Conservation (phyloP, 108 stramenopile genomes). For the Epithemia pelagica region DNA sequence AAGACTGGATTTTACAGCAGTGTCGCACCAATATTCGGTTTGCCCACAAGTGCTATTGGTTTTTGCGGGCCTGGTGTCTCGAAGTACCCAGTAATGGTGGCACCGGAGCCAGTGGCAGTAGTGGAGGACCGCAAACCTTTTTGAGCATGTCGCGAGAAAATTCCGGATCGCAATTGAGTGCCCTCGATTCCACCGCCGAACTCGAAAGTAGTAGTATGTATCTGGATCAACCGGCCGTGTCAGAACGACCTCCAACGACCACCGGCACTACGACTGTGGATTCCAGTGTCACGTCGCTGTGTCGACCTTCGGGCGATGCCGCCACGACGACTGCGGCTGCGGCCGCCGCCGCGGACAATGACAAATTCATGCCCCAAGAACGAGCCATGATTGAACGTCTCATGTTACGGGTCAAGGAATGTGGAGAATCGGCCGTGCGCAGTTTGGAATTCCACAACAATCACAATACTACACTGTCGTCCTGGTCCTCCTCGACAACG, state of each 20-base stretch:
- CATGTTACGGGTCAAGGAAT: slow-evolving; percentile 49
- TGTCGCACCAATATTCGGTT: slow-evolving; percentile 65
- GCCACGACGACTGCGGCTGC: not conserved
- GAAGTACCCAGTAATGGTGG: slow-evolving; percentile 18
- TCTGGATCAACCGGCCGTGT: slow-evolving; percentile 11
- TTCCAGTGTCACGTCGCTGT: not conserved
- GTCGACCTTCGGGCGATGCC: not conserved
- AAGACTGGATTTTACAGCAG: slow-evolving; percentile 74
- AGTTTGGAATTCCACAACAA: slow-evolving; percentile 26
- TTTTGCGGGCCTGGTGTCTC: slow-evolving; percentile 76
- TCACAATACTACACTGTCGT: not conserved
- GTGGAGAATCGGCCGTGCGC: slow-evolving; percentile 53
- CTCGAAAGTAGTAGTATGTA: not conserved
- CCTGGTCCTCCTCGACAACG: not conserved
- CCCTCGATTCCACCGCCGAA: not conserved
- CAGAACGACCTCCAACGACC: not conserved
- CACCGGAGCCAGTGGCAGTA: slow-evolving; percentile 1
- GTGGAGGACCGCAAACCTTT: not conserved
- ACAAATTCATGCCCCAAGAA: slow-evolving; percentile 65
- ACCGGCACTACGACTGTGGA: not conserved
- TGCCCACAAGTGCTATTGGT: slow-evolving; percentile 87
- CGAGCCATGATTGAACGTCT: slow-evolving; percentile 65
- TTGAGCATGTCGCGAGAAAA: slow-evolving; percentile 5
- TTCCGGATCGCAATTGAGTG: not conserved
- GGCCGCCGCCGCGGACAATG: not conserved